Percentiles rank a stretch among this genome's conserved stretches.
Evolutionary conservation across 495 filamentous ascomycete genomes (phyloP).

Genomic region (Amphirosellinia nigrospora): DNA sequence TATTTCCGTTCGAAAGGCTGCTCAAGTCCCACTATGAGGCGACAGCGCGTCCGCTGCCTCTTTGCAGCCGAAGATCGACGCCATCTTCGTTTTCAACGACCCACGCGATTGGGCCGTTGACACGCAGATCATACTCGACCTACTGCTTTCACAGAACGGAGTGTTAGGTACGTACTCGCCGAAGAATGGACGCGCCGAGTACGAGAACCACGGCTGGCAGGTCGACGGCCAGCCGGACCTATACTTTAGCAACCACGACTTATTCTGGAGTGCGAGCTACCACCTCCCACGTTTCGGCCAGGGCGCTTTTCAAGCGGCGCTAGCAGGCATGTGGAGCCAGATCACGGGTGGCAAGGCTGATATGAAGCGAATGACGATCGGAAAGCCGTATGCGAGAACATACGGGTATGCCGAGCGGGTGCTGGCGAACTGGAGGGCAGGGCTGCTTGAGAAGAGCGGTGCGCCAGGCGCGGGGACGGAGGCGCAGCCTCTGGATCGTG

Average conservation of each 20-base stretch:
- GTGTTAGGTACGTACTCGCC: conserved; percentile 76
- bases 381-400: conserved; percentile 79
- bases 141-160: conserved; percentile 76
- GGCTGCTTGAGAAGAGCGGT: conserved; percentile 45
- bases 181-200: conserved; percentile 52
- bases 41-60: conserved; percentile 66
- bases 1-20: conserved; percentile 80
- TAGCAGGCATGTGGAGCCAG: conserved; percentile 78
- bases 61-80: conserved; percentile 72
- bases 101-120: conserved; percentile 95
- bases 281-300: conserved; percentile 90
- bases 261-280: conserved; percentile 84
- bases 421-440: conserved; percentile 64
- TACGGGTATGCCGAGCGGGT: conserved; percentile 84
- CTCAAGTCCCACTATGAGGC: conserved; percentile 65
- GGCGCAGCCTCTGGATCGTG: conserved; percentile 54
- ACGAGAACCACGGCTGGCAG: conserved; percentile 75
- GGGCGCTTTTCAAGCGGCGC: conserved; percentile 83
- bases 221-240: conserved; percentile 78
- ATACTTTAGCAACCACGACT: conserved; percentile 89
- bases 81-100: conserved; percentile 89
- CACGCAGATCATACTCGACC: conserved; percentile 77
- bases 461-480: conserved; percentile 27
- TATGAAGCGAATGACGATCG: conserved; percentile 72
- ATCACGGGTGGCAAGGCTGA: conserved; percentile 68